These are phyloP conservation scores for Podila epigama DNA, from an alignment of 192 early-diverging fungal species.

Conservation along the genomic window DNA sequence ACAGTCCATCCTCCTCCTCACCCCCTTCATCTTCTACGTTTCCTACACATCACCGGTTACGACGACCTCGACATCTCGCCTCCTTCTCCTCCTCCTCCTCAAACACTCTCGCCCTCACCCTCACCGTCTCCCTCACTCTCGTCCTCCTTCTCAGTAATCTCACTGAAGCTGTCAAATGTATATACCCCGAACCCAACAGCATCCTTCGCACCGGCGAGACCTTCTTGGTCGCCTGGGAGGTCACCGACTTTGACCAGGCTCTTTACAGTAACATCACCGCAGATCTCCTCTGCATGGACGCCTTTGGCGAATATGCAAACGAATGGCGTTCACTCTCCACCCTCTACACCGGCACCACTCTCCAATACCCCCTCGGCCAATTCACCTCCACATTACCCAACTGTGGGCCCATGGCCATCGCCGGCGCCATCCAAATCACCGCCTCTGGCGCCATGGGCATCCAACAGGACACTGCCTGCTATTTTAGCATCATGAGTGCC, in stretches of 20 bases:
- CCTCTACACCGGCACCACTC: background rate
- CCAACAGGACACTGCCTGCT: background rate
- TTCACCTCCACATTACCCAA: constrained; percentile 5
- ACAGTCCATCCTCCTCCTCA: too few relatives aligned
- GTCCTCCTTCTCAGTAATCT: background rate
- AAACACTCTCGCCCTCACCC: background rate
- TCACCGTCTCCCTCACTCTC: background rate
- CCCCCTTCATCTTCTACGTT: background rate
- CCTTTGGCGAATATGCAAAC: background rate
- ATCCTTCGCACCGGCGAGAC: constrained; percentile 1
- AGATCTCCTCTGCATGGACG: constrained; percentile 18
- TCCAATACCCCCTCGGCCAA: background rate
- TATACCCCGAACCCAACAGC: background rate
- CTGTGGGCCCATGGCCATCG: constrained; percentile 6
- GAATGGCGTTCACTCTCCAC: constrained; percentile 10
- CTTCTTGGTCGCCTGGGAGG: constrained; percentile 11
- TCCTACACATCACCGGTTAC: background rate
- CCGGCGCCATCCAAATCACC: constrained; percentile 6
- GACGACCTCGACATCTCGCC: constrained; percentile 7
- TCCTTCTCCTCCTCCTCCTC: background rate
- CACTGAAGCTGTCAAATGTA: constrained; percentile 19
- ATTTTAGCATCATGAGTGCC: constrained; percentile 3
- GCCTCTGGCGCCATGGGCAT: background rate
- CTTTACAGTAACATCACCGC: constrained; percentile 17
- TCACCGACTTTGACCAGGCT: constrained; percentile 5